Percentiles rank a stretch among this genome's conserved stretches.
These are phyloP conservation scores for Sarcomyxa edulis DNA, from an alignment of 768 basidiomycete genomes.

Conservation along the genomic window DNA sequence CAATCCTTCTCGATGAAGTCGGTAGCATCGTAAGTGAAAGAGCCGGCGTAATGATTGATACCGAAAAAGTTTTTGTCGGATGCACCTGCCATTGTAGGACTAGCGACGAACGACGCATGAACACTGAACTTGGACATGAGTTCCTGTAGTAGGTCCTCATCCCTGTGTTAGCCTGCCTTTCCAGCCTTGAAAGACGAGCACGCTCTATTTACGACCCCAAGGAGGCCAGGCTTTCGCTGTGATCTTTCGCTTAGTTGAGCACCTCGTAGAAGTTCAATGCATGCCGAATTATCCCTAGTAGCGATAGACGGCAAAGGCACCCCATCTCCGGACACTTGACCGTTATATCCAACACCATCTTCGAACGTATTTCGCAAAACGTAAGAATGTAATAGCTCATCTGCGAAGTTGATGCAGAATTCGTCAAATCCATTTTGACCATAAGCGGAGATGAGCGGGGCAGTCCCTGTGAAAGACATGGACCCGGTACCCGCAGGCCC, in stretches of 20 bases:
- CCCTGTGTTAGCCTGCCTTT: constrained; percentile 66
- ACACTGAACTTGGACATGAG: constrained; percentile 62
- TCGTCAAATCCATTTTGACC: constrained; percentile 84
- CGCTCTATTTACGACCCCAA: constrained; percentile 74
- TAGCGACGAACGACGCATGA: constrained; percentile 71
- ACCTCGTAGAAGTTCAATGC: constrained; percentile 81
- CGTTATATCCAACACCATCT: constrained; percentile 61
- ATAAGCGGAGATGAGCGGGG: constrained; percentile 69
- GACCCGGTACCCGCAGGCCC: constrained; percentile 58
- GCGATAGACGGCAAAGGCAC: constrained; percentile 59
- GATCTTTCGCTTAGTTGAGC: constrained; percentile 58
- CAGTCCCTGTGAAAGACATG: constrained; percentile 52
- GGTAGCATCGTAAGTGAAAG: constrained; percentile 65
- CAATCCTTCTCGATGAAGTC: constrained; percentile 70
- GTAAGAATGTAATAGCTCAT: constrained; percentile 81
- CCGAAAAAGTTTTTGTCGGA: constrained; percentile 61
- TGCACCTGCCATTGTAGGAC: constrained; percentile 38
- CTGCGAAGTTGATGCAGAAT: constrained; percentile 81
- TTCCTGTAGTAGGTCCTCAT: constrained; percentile 71
- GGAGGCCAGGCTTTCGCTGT: constrained; percentile 65
- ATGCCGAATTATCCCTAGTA: constrained; percentile 78
- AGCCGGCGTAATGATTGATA: constrained; percentile 83
- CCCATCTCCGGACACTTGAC: constrained; percentile 58
- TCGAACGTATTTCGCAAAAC: constrained; percentile 69
- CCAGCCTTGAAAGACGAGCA: constrained; percentile 70